A percentile compares a stretch with the other conserved stretches of the same genome.
These are phyloP conservation scores for Exophiala lecanii-corni DNA, from an alignment of 2,329 filamentous ascomycete species.

Conservation along the genomic window DNA sequence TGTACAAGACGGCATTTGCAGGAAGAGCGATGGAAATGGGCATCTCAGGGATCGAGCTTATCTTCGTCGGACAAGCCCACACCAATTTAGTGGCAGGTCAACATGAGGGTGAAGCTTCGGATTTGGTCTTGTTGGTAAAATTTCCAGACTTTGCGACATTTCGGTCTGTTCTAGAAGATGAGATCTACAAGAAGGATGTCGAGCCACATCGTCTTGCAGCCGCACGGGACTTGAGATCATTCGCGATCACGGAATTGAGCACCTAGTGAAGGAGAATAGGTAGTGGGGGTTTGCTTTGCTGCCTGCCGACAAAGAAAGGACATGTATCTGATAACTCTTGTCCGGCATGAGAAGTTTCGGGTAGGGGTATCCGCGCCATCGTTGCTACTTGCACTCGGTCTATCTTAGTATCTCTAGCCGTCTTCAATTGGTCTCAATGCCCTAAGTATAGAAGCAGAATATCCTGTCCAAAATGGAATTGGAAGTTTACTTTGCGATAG, in stretches of 20 bases:
- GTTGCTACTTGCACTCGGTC: too few relatives aligned
- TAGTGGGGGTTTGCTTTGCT: too few relatives aligned
- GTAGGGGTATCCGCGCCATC: too few relatives aligned
- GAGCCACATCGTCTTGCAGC: conserved; percentile 10
- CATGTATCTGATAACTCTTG: too few relatives aligned
- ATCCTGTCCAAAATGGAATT: too few relatives aligned
- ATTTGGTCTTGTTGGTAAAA: conserved; percentile 7
- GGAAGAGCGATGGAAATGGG: conserved; percentile 5
- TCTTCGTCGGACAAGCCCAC: conserved; percentile 8
- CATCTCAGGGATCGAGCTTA: background rate
- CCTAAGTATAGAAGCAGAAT: too few relatives aligned
- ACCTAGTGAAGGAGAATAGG: too few relatives aligned
- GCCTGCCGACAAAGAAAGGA: too few relatives aligned
- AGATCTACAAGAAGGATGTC: conserved; percentile 3
- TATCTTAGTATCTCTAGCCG: too few relatives aligned
- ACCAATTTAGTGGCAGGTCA: conserved; percentile 3
- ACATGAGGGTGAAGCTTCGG: conserved; percentile 9
- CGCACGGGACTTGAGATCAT: conserved; percentile 4
- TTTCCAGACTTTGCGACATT: conserved; percentile 5
- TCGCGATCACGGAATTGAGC: conserved; percentile 5
- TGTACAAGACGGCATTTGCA: conserved; percentile 6
- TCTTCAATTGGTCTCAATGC: too few relatives aligned
- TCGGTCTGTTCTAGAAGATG: conserved; percentile 8
- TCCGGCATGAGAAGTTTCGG: too few relatives aligned
- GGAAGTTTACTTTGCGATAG: too few relatives aligned